A percentile compares a stretch with the other conserved stretches of the same genome.
These are phyloP conservation scores for Fonsecaea pedrosoi DNA, from an alignment of 2,329 filamentous ascomycete species.

Conservation along the genomic window DNA sequence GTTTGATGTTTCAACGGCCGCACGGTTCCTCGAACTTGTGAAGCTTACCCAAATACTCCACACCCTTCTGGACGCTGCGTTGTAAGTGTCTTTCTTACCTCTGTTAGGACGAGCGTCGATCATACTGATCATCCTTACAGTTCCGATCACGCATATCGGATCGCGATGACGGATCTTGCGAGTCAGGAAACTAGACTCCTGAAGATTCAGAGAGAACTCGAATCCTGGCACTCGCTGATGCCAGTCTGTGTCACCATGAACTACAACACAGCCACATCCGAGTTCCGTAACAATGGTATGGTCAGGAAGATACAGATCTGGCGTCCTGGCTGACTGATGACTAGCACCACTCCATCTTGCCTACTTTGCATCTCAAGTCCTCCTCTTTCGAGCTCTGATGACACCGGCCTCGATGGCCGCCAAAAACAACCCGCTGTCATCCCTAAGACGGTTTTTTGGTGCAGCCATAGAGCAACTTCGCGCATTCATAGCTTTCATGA, in stretches of 20 bases:
- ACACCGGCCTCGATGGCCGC: constrained; percentile 53
- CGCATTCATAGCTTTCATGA: constrained; percentile 49
- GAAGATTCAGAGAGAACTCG: constrained; percentile 30
- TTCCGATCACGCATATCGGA: constrained; percentile 26
- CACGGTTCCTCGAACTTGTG: constrained; percentile 47
- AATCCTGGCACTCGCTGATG: constrained; percentile 37
- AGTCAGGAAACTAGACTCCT: constrained; percentile 27
- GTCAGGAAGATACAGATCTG: constrained; percentile 1
- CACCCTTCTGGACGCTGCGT: constrained; percentile 31
- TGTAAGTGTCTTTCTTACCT: constrained; percentile 21
- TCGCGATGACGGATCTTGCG: constrained; percentile 18
- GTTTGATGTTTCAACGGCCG: constrained; percentile 48
- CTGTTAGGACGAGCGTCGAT: background rate
- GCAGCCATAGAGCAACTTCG: constrained; percentile 35
- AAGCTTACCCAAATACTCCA: constrained; percentile 33
- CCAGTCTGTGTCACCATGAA: constrained; percentile 38
- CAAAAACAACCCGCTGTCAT: constrained; percentile 50
- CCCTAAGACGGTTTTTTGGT: constrained; percentile 38
- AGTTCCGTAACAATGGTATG: constrained; percentile 38
- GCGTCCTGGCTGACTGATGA: constrained; percentile 9
- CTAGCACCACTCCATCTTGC: constrained; percentile 51
- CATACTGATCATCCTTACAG: constrained; percentile 17
- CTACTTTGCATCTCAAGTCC: constrained; percentile 52
- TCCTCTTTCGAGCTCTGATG: constrained; percentile 56
- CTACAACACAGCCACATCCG: constrained; percentile 24